These are phyloP conservation scores for Yamadazyma songkhlaensis DNA, from an alignment of 1,139 yeast genomes.

Conservation along the genomic window DNA sequence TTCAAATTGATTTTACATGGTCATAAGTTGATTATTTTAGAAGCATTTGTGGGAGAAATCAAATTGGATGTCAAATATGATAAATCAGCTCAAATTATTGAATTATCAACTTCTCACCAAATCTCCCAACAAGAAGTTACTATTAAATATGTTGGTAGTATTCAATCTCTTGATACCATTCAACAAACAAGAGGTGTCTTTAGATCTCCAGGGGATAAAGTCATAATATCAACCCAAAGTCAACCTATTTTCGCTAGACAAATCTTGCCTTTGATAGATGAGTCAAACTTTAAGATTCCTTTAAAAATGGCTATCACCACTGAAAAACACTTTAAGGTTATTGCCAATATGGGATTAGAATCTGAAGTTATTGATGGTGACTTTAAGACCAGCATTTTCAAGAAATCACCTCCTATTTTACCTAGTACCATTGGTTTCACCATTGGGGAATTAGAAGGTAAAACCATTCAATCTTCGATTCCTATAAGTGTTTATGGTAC, in stretches of 20 bases:
- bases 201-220: conserved; percentile 34
- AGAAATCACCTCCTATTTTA: conserved; percentile 54
- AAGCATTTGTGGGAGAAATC: conserved; percentile 9
- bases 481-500: conserved; percentile 57
- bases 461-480: conserved; percentile 24
- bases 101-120: neutral
- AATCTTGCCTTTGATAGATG: conserved; percentile 68
- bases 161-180: conserved; percentile 4
- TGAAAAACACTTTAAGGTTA: conserved; percentile 41
- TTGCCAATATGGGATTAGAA: conserved; percentile 41
- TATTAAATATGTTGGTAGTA: conserved; percentile 6
- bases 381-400: conserved; percentile 37
- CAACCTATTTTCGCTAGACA: conserved; percentile 64
- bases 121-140: neutral
- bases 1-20: conserved; percentile 10
- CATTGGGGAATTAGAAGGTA: conserved; percentile 61
- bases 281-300: conserved; percentile 50
- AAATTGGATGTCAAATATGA: conserved; percentile 8
- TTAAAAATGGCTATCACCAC: conserved; percentile 49
- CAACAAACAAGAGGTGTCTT: conserved; percentile 7
- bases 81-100: conserved; percentile 5
- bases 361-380: conserved; percentile 20
- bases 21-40: conserved; percentile 12
- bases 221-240: conserved; percentile 62
- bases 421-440: conserved; percentile 65